These are phyloP conservation scores for Metrosideros polymorpha DNA, from an alignment of 441 rosid species.

Conservation along the genomic window DNA sequence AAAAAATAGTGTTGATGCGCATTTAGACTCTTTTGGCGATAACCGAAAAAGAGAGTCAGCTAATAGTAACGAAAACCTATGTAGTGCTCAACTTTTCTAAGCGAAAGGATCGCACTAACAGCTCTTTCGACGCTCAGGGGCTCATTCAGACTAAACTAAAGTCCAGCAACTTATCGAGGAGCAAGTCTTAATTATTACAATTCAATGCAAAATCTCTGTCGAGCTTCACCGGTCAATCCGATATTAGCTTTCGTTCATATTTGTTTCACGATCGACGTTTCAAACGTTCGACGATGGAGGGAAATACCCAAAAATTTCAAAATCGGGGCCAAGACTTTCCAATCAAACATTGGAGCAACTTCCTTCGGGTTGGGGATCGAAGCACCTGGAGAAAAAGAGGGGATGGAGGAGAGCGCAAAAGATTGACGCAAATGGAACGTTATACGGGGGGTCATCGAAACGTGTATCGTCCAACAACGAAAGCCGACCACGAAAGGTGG, in stretches of 20 bases:
- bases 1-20: accelerated
- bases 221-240: background rate
- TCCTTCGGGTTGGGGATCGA: background rate
- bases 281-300: background rate
- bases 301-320: no score
- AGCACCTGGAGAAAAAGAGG: background rate
- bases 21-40: accelerated
- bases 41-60: background rate
- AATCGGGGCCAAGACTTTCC: background rate
- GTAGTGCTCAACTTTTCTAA: background rate
- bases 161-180: background rate
- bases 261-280: background rate
- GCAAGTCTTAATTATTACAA: background rate
- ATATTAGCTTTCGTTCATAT: accelerated
- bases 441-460: background rate
- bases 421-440: background rate
- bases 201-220: accelerated
- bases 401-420: background rate
- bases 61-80: background rate
- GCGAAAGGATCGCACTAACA: background rate
- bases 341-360: accelerated
- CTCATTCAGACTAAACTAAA: accelerated
- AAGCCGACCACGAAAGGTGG: background rate
- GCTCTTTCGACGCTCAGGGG: background rate
- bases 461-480: background rate